Base-by-base conservation (phyloP, 768 basidiomycete species). In the Wakefieldia striispora region DNA sequence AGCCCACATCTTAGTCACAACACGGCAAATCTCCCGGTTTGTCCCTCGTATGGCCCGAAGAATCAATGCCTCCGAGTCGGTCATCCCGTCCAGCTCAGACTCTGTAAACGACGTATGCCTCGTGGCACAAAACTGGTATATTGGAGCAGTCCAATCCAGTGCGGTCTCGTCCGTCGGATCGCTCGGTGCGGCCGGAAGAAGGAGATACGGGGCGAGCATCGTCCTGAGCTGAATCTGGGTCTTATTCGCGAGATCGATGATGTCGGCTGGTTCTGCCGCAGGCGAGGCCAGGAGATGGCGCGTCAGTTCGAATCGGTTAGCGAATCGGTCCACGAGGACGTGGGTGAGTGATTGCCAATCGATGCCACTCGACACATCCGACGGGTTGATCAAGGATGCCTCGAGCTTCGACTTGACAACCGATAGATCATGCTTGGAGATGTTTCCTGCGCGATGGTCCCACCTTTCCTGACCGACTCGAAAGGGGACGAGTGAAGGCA, bases 1-100 rank as follows among this genome's bases (percentile, higher is more conserved):
- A n/a, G n/a, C n/a, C n/a, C 29, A 23, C 53, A 79, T 67, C n/a
- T 58, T 60, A 1, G 73, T 74, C 19, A 74, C 48, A 1, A 72
- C 70, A 0, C 74, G 67, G 50, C 77, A 79, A 17, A 78, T 75
- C 53, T 79, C 76, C 29, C 61, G 65, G 5, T 51, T 67, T 0
- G 73, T 75, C 6, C 61, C 72, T 9, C 62, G 56, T 5, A 70
- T 21, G 3, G 41, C 59, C 13, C 38, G 42, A 1, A 67, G 40
- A n/a, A 71, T 56, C n/a, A 64, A 39, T 1, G 14, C 27, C 47
- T 71, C 67, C 4, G 64, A 60, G 12, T 43, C n/a, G 7, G 65
- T 66, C 42, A 71, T 50, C 7, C 39, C 8, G n/a, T 45, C 24
- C 6, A 29, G 19, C 31, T 48, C 35, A 1, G 39, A 31, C 40